A percentile compares a stretch with the other conserved stretches of the same genome.
These are phyloP conservation scores for Rhodotorula toruloides DNA, from an alignment of 768 basidiomycete species.

Conservation along the genomic window DNA sequence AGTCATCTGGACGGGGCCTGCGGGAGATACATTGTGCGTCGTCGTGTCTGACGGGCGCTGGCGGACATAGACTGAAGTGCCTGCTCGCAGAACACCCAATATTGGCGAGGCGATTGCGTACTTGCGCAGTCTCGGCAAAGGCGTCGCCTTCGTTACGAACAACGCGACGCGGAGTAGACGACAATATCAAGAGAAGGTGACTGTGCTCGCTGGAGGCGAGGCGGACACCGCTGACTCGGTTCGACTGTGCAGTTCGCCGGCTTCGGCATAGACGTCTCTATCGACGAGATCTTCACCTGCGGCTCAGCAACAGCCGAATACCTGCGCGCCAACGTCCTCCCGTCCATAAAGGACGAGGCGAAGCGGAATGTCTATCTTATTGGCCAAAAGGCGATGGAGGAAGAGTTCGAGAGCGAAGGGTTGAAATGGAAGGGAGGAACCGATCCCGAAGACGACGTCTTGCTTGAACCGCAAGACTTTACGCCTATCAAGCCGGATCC, in stretches of 20 bases:
- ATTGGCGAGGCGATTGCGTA: slow-evolving; percentile 24
- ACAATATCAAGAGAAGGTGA: slow-evolving; percentile 68
- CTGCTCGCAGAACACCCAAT: slow-evolving; percentile 8
- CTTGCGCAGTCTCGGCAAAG: slow-evolving; percentile 52
- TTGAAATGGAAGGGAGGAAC: slow-evolving; percentile 74
- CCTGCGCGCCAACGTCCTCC: slow-evolving; percentile 66
- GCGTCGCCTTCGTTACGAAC: slow-evolving; percentile 69
- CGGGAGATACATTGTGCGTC: slow-evolving; percentile 20
- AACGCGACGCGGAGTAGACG: slow-evolving; percentile 86
- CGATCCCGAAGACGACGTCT: slow-evolving; percentile 72
- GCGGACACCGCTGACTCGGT: too few relatives aligned
- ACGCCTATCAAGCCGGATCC: slow-evolving; percentile 56
- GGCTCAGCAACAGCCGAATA: slow-evolving; percentile 77
- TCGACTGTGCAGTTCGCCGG: slow-evolving; percentile 48
- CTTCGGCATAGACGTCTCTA: slow-evolving; percentile 20
- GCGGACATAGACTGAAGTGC: neutral
- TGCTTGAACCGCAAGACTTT: slow-evolving; percentile 67
- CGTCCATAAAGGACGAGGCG: slow-evolving; percentile 59
- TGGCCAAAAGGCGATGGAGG: slow-evolving; percentile 80
- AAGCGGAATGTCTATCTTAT: slow-evolving; percentile 91
- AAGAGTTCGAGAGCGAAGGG: slow-evolving; percentile 84
- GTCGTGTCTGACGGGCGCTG: neutral
- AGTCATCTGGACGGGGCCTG: slow-evolving; percentile 48
- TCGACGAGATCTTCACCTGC: slow-evolving; percentile 95
- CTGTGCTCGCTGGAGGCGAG: slow-evolving; percentile 64